Evolutionary conservation across 192 early-diverging fungal species (phyloP).

Genomic region (Diversispora epigaea): DNA sequence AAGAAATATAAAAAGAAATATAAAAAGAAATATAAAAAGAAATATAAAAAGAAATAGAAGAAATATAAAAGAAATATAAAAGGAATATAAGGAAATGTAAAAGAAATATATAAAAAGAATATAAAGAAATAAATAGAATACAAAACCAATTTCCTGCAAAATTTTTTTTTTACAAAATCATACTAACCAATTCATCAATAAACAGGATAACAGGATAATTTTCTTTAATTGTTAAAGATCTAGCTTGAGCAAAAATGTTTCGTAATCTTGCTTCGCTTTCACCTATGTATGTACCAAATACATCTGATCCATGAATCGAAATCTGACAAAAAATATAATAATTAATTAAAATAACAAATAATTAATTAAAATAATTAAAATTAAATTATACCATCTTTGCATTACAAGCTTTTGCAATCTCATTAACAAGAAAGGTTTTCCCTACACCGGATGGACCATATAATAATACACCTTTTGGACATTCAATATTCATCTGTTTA

Average conservation of each 20-base stretch:
- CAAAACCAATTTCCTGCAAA: no score
- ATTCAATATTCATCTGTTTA: constrained; percentile 66
- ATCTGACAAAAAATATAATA: constrained; percentile 37
- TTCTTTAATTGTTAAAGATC: constrained; percentile 36
- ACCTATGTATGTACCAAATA: constrained; percentile 80
- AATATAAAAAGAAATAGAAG: background rate
- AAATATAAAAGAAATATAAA: background rate
- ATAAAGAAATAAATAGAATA: no score
- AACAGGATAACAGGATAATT: constrained; percentile 76
- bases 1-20: background rate
- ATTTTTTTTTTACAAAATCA: constrained; percentile 9
- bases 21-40: background rate
- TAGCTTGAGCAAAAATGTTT: constrained; percentile 68
- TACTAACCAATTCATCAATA: constrained; percentile 95
- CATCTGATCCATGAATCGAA: constrained; percentile 77
- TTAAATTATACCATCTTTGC: constrained; percentile 61
- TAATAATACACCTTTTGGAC: constrained; percentile 83
- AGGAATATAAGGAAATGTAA: no score
- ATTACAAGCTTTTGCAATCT: constrained; percentile 60
- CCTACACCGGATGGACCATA: constrained; percentile 96
- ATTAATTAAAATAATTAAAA: constrained; percentile 31
- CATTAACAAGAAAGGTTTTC: constrained; percentile 83
- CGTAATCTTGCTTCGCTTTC: constrained; percentile 85
- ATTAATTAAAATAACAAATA: background rate
- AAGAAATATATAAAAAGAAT: no score